A percentile compares a stretch with the other conserved stretches of the same genome.
These are phyloP conservation scores for Gloeophyllum trabeum DNA, from an alignment of 768 basidiomycete genomes.

Conservation along the genomic window DNA sequence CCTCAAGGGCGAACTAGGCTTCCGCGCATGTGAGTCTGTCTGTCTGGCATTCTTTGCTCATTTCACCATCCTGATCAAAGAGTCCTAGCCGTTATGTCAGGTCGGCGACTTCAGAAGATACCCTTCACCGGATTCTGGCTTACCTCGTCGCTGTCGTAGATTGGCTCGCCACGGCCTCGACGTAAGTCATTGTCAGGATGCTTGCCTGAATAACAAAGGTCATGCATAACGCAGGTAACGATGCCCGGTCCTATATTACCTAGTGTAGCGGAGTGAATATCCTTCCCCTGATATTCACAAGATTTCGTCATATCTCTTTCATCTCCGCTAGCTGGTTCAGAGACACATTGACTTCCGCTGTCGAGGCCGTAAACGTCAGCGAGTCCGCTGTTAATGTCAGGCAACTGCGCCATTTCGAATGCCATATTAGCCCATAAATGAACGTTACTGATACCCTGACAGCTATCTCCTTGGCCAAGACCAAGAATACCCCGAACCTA, in stretches of 20 bases:
- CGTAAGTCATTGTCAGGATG: constrained; percentile 41
- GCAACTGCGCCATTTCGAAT: constrained; percentile 7
- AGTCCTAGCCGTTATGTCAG: constrained; percentile 40
- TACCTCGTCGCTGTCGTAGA: constrained; percentile 17
- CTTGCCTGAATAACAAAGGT: too few species aligned
- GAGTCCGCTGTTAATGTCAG: constrained; percentile 39
- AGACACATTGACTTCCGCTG: constrained; percentile 44
- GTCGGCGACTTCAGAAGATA: background rate
- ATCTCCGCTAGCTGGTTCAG: constrained; percentile 39
- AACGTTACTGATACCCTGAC: constrained; percentile 62
- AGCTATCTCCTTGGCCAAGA: constrained; percentile 41
- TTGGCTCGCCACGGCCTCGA: constrained; percentile 48
- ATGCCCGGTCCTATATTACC: constrained; percentile 46
- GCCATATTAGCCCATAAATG: constrained; percentile 23
- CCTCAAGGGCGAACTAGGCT: constrained; percentile 54
- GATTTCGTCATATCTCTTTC: constrained; percentile 4
- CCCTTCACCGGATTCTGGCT: background rate
- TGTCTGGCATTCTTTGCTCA: background rate
- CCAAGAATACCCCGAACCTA: constrained; percentile 35
- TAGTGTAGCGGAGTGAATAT: constrained; percentile 1
- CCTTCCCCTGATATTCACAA: background rate
- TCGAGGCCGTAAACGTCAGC: constrained; percentile 45
- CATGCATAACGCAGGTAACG: constrained; percentile 55
- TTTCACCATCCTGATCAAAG: too few species aligned
- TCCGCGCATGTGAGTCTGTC: constrained; percentile 43